A percentile compares a stretch with the other conserved stretches of the same genome.
Conservation (phyloP, 2,329 filamentous ascomycete species). For the Leptographium flavum region DNA sequence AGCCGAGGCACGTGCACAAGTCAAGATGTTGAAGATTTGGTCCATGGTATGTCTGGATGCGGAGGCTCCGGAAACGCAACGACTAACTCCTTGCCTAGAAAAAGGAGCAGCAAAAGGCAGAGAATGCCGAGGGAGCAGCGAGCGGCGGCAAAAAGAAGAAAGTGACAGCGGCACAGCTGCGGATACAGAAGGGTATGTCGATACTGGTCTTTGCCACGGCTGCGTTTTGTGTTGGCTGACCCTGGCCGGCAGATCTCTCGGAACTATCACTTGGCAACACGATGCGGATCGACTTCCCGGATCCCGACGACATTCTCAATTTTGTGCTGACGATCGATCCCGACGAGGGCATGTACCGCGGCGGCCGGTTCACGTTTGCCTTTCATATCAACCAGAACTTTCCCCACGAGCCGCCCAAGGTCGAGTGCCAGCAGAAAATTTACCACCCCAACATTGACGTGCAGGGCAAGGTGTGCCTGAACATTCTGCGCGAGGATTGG, state of each 20-base stretch:
- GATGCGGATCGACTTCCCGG: conserved; percentile 69
- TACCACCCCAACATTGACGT: conserved; percentile 99
- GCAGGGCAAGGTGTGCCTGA: conserved; percentile 94
- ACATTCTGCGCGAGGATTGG: conserved; percentile 96
- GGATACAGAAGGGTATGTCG: conserved; percentile 77
- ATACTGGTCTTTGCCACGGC: background rate
- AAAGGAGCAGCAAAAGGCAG: conserved; percentile 92
- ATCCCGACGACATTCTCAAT: conserved; percentile 75
- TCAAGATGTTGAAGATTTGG: conserved; percentile 97
- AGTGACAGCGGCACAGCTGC: conserved; percentile 87
- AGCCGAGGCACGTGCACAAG: conserved; percentile 3
- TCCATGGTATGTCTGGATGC: conserved; percentile 56
- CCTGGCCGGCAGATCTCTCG: conserved; percentile 52
- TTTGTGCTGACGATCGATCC: conserved; percentile 71
- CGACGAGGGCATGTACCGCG: conserved; percentile 80
- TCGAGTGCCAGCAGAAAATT: conserved; percentile 94
- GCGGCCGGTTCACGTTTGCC: conserved; percentile 73
- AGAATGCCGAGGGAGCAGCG: conserved; percentile 59
- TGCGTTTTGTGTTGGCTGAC: conserved; percentile 1
- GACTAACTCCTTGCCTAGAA: conserved; percentile 38
- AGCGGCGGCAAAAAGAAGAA: conserved; percentile 84
- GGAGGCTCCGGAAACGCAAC: background rate
- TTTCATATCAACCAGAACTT: conserved; percentile 92
- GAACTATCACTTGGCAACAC: conserved; percentile 66
- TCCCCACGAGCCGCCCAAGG: conserved; percentile 93